These are phyloP conservation scores for Clonostachys rosea DNA, from an alignment of 2,329 filamentous ascomycete genomes.

Conservation along the genomic window DNA sequence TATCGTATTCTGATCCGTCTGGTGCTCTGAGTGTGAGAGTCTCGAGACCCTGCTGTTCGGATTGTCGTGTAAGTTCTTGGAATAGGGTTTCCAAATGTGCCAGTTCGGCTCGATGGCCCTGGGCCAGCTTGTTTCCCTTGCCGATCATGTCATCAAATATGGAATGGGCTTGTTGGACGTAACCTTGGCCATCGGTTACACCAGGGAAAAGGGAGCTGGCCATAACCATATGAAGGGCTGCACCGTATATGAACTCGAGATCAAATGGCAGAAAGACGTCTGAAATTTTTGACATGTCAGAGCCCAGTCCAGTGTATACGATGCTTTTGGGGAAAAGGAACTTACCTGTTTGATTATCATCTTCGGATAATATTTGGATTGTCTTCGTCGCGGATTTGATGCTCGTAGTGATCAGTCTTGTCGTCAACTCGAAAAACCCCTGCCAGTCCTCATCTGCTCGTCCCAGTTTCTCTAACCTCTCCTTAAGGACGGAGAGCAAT, in stretches of 20 bases:
- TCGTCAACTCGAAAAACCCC: conserved; percentile 22
- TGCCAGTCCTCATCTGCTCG: conserved; percentile 19
- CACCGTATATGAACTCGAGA: conserved; percentile 27
- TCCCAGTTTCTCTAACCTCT: conserved; percentile 20
- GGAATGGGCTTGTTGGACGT: conserved; percentile 11
- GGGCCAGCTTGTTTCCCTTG: conserved; percentile 23
- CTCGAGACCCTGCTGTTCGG: conserved; percentile 16
- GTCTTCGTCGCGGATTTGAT: conserved; percentile 34
- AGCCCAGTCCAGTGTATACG: rapidly evolving
- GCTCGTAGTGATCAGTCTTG: conserved; percentile 26
- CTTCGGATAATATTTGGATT: conserved; percentile 26
- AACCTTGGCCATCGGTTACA: conserved; percentile 14
- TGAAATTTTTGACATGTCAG: conserved; percentile 3
- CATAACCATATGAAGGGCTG: conserved; percentile 26
- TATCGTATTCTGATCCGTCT: neutral
- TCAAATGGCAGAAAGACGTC: conserved; percentile 30
- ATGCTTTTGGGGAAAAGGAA: rapidly evolving
- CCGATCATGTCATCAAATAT: conserved; percentile 25
- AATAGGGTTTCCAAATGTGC: conserved; percentile 18
- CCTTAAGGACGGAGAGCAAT: conserved; percentile 28
- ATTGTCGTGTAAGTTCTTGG: conserved; percentile 13
- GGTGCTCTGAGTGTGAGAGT: conserved; percentile 10
- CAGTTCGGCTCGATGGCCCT: conserved; percentile 23
- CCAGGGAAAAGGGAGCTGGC: conserved; percentile 26
- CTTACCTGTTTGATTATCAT: conserved; percentile 27